Conservation (phyloP, 2,329 filamentous ascomycete genomes). For the Thielaviopsis euricoi region DNA sequence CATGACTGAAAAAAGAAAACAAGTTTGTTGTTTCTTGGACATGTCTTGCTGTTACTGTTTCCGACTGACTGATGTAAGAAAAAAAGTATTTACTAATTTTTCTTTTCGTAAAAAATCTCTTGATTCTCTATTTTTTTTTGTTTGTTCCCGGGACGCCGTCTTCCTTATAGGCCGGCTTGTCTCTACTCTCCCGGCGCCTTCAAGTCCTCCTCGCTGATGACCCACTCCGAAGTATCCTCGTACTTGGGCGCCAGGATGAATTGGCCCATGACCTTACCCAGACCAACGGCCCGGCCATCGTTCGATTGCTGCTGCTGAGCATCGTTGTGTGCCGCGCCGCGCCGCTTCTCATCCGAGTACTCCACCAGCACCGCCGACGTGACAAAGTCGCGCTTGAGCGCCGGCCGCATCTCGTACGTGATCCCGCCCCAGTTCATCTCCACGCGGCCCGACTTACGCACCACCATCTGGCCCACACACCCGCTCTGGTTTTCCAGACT, state of each 20-base stretch:
- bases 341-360: constrained; percentile 34
- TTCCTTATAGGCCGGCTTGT: too few relatives aligned
- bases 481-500: constrained; percentile 33
- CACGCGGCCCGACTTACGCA: constrained; percentile 44
- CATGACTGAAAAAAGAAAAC: too few relatives aligned
- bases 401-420: constrained; percentile 33
- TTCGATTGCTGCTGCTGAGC: constrained; percentile 27
- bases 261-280: constrained; percentile 47
- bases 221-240: constrained; percentile 41
- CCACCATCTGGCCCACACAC: constrained; percentile 41
- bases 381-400: constrained; percentile 37
- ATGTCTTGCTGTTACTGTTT: too few relatives aligned
- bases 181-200: constrained; percentile 8
- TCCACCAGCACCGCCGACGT: constrained; percentile 44
- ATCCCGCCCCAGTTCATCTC: constrained; percentile 47
- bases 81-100: too few relatives aligned
- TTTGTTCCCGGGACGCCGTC: not conserved
- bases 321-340: constrained; percentile 21
- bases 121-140: not conserved
- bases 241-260: constrained; percentile 44
- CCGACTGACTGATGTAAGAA: too few relatives aligned
- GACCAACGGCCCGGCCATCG: constrained; percentile 24
- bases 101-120: too few relatives aligned
- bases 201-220: constrained; percentile 22
- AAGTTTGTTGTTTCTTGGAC: too few relatives aligned